Percentiles rank a stretch among this genome's conserved stretches.
Conservation (phyloP, 2,329 filamentous ascomycete genomes). For the Aspergillus oerlinghausenensis region DNA sequence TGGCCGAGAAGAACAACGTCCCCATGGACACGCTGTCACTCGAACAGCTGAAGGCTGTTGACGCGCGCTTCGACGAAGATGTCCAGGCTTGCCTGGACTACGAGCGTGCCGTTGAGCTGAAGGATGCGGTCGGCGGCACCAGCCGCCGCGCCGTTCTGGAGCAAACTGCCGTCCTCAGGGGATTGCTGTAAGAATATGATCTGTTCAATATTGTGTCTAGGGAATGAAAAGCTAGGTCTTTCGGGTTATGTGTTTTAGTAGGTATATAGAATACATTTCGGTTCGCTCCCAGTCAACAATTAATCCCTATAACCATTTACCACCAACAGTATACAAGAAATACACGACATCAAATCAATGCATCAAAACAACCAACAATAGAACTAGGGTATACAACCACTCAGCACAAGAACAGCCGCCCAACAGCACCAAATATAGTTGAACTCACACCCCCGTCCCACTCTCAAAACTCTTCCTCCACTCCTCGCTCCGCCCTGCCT, state of each 20-base stretch:
- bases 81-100: conserved; percentile 71
- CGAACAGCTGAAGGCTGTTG: conserved; percentile 64
- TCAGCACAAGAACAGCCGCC: background rate
- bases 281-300: background rate
- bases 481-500: background rate
- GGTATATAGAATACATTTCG: background rate
- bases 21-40: conserved; percentile 67
- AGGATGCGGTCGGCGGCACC: conserved; percentile 71
- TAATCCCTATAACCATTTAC: background rate
- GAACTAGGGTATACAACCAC: background rate
- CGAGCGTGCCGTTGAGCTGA: conserved; percentile 75
- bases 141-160: conserved; percentile 64
- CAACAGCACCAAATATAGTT: background rate
- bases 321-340: background rate
- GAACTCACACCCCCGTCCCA: background rate
- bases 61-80: conserved; percentile 66
- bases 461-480: background rate
- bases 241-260: background rate
- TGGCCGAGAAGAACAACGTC: conserved; percentile 61
- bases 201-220: background rate
- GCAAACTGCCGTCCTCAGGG: conserved; percentile 62
- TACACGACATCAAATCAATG: background rate
- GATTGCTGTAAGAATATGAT: conserved; percentile 42
- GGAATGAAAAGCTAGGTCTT: background rate
- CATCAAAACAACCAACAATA: background rate